Evolutionary conservation across 2,329 filamentous ascomycete species (phyloP).

Genomic region (Sclerotinia minor): DNA sequence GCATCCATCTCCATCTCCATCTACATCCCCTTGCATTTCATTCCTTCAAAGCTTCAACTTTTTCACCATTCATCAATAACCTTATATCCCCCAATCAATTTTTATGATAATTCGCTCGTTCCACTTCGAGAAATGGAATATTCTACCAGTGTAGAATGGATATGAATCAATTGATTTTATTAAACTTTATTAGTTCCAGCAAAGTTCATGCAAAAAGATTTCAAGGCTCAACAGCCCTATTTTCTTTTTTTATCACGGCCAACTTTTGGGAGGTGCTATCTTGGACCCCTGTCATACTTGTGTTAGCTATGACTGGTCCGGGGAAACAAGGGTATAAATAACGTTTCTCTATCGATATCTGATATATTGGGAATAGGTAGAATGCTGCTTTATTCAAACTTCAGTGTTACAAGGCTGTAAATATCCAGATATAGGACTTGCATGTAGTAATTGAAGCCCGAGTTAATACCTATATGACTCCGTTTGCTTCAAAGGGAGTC

Average conservation of each 20-base stretch:
- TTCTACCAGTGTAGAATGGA: background rate
- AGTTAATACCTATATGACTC: background rate
- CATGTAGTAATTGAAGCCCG: constrained; percentile 16
- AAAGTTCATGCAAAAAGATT: background rate
- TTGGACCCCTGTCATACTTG: background rate
- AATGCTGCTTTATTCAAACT: constrained; percentile 18
- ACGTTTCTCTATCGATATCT: constrained; percentile 10
- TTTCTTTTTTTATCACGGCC: constrained; percentile 9
- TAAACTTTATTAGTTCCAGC: background rate
- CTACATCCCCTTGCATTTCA: constrained; percentile 5
- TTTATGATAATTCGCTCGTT: background rate
- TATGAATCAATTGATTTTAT: background rate
- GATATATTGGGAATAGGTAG: background rate
- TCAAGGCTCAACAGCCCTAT: background rate
- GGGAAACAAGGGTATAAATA: constrained; percentile 23
- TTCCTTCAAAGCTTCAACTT: background rate
- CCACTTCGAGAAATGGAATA: background rate
- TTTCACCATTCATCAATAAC: background rate
- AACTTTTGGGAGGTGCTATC: constrained; percentile 2
- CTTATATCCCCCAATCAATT: background rate
- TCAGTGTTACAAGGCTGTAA: background rate
- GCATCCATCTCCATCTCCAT: constrained; percentile 9
- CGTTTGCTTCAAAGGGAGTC: constrained; percentile 1
- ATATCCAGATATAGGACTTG: background rate
- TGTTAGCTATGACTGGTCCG: constrained; percentile 20